These are phyloP conservation scores for Nemophila menziesii DNA, from an alignment of 257 asterid species.

Conservation along the genomic window DNA sequence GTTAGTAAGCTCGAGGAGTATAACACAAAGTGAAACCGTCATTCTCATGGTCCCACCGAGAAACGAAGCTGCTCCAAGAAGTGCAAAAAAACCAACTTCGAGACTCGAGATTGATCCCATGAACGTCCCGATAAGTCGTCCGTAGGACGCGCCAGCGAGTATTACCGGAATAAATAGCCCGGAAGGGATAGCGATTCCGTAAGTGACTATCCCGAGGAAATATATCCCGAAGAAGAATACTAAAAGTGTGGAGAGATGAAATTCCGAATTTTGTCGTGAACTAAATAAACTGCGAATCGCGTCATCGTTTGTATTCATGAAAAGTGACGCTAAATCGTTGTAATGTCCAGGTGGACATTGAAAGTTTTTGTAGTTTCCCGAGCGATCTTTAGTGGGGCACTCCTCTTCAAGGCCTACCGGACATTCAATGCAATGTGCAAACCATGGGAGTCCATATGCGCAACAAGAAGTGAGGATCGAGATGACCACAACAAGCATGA, in stretches of 20 bases:
- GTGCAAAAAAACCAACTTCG: conserved; percentile 64
- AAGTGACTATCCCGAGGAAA: conserved; percentile 66
- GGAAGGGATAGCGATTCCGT: conserved; percentile 93
- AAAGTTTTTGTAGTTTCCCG: conserved; percentile 80
- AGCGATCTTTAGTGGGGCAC: conserved; percentile 65
- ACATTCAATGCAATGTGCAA: conserved; percentile 68
- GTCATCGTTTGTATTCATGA: conserved; percentile 81
- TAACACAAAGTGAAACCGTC: conserved; percentile 94
- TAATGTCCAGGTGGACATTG: conserved; percentile 65
- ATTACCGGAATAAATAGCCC: conserved; percentile 98
- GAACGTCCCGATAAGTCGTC: conserved; percentile 70
- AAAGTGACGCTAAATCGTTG: conserved; percentile 87
- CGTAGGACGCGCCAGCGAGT: conserved; percentile 97
- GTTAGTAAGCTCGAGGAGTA: conserved; percentile 82
- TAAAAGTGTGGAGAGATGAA: conserved; percentile 45
- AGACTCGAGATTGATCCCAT: conserved; percentile 53
- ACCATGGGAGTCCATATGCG: conserved; percentile 79
- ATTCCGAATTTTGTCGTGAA: conserved; percentile 35
- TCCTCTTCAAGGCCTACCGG: conserved; percentile 36
- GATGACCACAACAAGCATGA: conserved; percentile 53
- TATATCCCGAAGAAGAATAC: conserved; percentile 48
- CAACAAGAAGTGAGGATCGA: conserved; percentile 76
- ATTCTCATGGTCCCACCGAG: conserved; percentile 99
- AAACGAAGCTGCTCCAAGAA: conserved; percentile 95
- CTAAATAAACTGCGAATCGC: conserved; percentile 81